Percentiles rank a stretch among this genome's conserved stretches.
Conservation (phyloP, 176 grass and related monocot genomes). For the Musa acuminata region DNA sequence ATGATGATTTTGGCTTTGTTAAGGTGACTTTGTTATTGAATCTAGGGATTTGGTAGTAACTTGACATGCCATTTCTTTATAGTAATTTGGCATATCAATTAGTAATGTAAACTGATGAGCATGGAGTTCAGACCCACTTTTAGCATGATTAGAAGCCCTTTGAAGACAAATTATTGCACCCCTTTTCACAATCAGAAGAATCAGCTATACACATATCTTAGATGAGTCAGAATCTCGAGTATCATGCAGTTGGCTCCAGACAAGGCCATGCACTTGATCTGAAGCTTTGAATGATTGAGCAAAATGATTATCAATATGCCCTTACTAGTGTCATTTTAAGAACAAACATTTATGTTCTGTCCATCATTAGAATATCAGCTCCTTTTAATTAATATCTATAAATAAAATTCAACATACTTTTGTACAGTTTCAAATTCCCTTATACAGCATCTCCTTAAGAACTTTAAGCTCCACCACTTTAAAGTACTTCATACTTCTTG, state of each 20-base stretch:
- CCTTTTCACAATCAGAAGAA: too few relatives aligned
- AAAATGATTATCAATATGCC: too few relatives aligned
- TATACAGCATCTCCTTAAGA: neutral
- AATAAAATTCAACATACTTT: conserved; percentile 48
- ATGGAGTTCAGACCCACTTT: neutral
- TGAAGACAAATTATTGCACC: too few relatives aligned
- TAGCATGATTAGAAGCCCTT: neutral
- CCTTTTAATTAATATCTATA: too few relatives aligned
- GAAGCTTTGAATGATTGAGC: too few relatives aligned
- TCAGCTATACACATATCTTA: too few relatives aligned
- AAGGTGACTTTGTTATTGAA: neutral
- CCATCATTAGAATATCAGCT: too few relatives aligned
- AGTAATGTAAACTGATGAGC: neutral
- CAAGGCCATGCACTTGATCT: too few relatives aligned
- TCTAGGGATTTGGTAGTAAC: neutral
- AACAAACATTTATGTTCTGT: too few relatives aligned
- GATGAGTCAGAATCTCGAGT: too few relatives aligned
- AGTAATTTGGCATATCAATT: neutral
- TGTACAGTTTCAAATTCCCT: neutral
- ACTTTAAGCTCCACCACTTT: neutral
- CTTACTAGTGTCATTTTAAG: too few relatives aligned
- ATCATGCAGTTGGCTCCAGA: too few relatives aligned
- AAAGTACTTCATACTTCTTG: neutral
- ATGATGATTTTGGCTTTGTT: neutral
- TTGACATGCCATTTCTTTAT: neutral